phyloP scores from a whole-genome alignment of 495 filamentous ascomycete species.

The Aspergillus panamensis region DNA sequence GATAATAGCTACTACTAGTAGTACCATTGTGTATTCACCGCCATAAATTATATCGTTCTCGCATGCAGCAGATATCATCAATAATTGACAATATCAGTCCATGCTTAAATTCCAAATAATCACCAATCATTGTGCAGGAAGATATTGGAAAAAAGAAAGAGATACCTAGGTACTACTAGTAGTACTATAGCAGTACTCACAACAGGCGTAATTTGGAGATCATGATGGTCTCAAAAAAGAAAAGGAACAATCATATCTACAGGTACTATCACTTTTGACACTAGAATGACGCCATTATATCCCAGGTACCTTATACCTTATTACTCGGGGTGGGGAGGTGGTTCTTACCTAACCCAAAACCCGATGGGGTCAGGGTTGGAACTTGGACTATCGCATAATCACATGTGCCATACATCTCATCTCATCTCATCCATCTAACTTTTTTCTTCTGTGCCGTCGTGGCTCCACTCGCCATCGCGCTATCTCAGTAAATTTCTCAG shows the following conservation, averaged over 20 bases:
- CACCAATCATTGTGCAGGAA: background rate
- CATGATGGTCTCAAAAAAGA: no score
- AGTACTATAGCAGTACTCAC: no score
- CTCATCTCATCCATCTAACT: background rate
- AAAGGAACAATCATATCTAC: no score
- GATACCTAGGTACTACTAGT: background rate
- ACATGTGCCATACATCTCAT: background rate
- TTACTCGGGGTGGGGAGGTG: no score
- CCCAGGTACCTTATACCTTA: no score
- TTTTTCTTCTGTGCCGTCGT: background rate
- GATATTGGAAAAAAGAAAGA: background rate
- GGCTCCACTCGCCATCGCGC: conserved; percentile 1
- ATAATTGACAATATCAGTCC: conserved; percentile 2
- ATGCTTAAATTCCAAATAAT: background rate
- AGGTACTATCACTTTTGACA: no score
- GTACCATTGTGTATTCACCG: no score
- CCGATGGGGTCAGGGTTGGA: no score
- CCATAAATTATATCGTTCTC: background rate
- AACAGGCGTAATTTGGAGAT: no score
- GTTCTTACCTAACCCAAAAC: no score
- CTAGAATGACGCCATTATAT: no score
- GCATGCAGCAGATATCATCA: background rate
- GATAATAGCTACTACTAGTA: no score
- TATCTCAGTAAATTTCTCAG: background rate
- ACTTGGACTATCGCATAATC: background rate